Base-by-base conservation (phyloP, 495 filamentous ascomycete species). In the Rusavskia elegans region DNA sequence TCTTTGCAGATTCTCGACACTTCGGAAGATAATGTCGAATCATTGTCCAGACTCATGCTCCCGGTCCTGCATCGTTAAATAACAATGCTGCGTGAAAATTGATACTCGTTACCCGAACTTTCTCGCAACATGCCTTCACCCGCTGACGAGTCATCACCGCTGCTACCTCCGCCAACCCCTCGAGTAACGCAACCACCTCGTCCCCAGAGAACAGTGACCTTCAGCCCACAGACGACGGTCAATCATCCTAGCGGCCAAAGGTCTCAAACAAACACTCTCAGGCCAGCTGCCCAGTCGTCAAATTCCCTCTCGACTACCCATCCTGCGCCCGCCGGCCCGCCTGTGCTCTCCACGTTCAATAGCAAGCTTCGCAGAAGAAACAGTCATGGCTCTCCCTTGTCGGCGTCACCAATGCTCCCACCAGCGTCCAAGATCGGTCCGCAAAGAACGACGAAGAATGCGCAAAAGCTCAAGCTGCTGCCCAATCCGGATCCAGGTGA, bases 381-480 rank as follows among this genome's bases (percentile, higher is more conserved):
- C 59, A 90, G 85, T 65, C 80, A 85, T 61, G 83, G 84, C 29
- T 77, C 86, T 53, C 74, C 81, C 7, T 66, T 73, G 9, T 62
- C 66, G 29, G 54, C 74, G 5, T 52, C 66, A 9, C 60, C 61
- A 20, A 66, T 71, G 9, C 62, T 73, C 1, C 69, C 68, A 1
- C 65, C 66, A 8, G 68, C 75, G 7, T 70, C 82, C 10, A 98
- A 98, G 69, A 89, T 96, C 50, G 92, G 92, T 4, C 88, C 93
- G 8, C 92, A 97, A 59, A 71, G 92, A 64, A 97, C 89, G 41
- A 94, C 88, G 29, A 92, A 94, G 64, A 95, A 84, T 52, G 85
- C 87, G 1, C 87, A 97, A 70, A 98, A 98, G 67, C 74, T 98
- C 49, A 98, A 98, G 66, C 74, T 97, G 16, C 70, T 98, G 10